phyloP scores from a whole-genome alignment of 2,329 filamentous ascomycete species.

The Diaporthe helianthi region DNA sequence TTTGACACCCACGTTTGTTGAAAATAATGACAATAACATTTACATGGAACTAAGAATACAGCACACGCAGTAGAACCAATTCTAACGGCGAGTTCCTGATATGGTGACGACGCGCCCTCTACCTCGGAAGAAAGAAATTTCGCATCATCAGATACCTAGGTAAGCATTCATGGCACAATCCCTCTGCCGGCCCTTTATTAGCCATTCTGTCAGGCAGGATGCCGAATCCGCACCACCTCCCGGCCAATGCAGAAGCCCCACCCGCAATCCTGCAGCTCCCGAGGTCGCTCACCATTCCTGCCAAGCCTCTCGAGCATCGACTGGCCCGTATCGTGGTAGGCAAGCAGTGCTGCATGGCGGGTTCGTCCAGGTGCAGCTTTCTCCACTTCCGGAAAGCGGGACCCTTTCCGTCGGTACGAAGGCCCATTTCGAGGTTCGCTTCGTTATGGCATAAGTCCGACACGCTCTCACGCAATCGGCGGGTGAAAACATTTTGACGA shows the following conservation, averaged over 20 bases:
- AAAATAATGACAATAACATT: background rate
- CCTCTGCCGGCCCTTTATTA: too few species aligned
- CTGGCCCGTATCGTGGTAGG: background rate
- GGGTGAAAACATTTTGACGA: background rate
- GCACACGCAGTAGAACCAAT: background rate
- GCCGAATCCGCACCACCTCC: background rate
- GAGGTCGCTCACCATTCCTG: conserved; percentile 18
- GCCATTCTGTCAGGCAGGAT: too few species aligned
- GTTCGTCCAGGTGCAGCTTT: background rate
- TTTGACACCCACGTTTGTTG: too few species aligned
- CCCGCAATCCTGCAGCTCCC: background rate
- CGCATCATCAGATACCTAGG: too few species aligned
- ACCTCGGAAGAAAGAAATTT: too few species aligned
- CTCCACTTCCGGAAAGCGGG: background rate
- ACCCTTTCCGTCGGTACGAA: background rate
- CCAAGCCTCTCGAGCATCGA: conserved; percentile 8
- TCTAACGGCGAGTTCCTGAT: too few species aligned
- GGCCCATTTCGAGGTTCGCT: background rate
- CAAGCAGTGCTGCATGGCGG: background rate
- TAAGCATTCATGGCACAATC: too few species aligned
- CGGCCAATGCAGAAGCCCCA: background rate
- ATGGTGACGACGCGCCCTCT: too few species aligned
- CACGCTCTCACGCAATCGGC: conserved; percentile 19
- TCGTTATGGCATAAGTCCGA: conserved; percentile 9
- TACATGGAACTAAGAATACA: background rate